Evolutionary conservation across 2,329 filamentous ascomycete species (phyloP), one percentile per base, ranked within the genome.

Genomic region (Botrytis squamosa): DNA sequence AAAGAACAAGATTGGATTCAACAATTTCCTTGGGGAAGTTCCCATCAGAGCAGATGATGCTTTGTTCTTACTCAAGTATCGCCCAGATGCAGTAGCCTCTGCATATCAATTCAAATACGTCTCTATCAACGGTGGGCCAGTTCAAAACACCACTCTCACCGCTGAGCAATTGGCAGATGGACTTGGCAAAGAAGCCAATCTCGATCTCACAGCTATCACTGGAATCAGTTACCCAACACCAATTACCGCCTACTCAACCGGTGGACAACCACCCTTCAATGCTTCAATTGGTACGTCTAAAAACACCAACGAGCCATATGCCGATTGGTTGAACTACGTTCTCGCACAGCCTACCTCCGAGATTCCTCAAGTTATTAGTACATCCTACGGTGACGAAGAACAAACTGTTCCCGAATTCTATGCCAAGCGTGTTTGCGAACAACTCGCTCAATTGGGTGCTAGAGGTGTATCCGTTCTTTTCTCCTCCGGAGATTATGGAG

Each of bases 321-420:
- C 89, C 1, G 85, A 87, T 52, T 86, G 88, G 76, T 81, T 89
- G 10, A 82, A 87, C 65, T 84, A 85, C 73, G 80, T 90, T 20
- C 81, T 89, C 1, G 79, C 82, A 0, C 84, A 86, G 62, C 79
- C 81, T 12, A 80, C 42, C 14, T 40, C 68, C 20, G 68, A 84
- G 33, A 78, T 89, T 22, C 88, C 89, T 0, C 87, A 88, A 70
- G 85, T 90, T 3, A 83, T 90, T 20, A 86, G 86, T 65, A 85
- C 88, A 33, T 88, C 87, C 22, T 90, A 90, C 78, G 86, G 85
- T 22, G 88, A 90, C 76, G 86, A 90, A 76, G 88, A 90, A 81
- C 83, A 87, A 67, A 84, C 85, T 0, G 86, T 90, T 0, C 88
- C 88, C 2, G 76, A 76, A 20, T 81, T 83, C 2, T 90, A 89